phyloP scores from a whole-genome alignment of 208 protist species.

The Trypanosoma boissoni region DNA sequence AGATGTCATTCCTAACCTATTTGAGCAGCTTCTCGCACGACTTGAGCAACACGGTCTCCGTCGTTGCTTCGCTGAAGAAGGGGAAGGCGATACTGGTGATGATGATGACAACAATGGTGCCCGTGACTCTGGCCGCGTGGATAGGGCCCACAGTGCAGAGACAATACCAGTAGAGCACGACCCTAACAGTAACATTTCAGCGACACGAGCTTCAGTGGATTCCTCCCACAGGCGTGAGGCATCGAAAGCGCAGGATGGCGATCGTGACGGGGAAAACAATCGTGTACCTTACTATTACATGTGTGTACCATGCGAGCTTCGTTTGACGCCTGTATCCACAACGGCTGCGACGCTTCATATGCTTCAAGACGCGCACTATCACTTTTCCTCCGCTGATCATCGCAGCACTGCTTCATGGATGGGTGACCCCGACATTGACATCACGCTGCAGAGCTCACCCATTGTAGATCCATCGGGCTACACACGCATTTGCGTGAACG shows the following conservation, averaged over 20 bases:
- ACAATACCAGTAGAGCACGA: background rate
- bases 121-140: too few species aligned
- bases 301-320: slow-evolving; percentile 79
- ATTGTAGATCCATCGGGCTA: slow-evolving; percentile 38
- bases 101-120: slow-evolving; percentile 1
- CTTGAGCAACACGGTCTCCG: slow-evolving; percentile 84
- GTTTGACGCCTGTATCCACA: slow-evolving; percentile 41
- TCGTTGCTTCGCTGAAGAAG: slow-evolving; percentile 44
- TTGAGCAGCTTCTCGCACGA: slow-evolving; percentile 69
- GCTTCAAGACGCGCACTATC: slow-evolving; percentile 82
- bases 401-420: slow-evolving; percentile 68
- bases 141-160: too few species aligned
- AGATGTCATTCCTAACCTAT: slow-evolving; percentile 36
- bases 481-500: slow-evolving; percentile 75
- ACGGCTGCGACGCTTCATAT: slow-evolving; percentile 41
- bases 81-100: slow-evolving; percentile 8
- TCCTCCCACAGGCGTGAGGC: background rate
- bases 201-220: background rate
- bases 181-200: background rate
- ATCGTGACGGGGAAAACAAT: background rate
- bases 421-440: slow-evolving; percentile 68
- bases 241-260: background rate
- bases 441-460: slow-evolving; percentile 43
- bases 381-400: slow-evolving; percentile 75
- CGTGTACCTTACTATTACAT: slow-evolving; percentile 81